A percentile compares a stretch with the other conserved stretches of the same genome.
These are phyloP conservation scores for Phytophthora idaei DNA, from an alignment of 352 stramenopile species.

Conservation along the genomic window DNA sequence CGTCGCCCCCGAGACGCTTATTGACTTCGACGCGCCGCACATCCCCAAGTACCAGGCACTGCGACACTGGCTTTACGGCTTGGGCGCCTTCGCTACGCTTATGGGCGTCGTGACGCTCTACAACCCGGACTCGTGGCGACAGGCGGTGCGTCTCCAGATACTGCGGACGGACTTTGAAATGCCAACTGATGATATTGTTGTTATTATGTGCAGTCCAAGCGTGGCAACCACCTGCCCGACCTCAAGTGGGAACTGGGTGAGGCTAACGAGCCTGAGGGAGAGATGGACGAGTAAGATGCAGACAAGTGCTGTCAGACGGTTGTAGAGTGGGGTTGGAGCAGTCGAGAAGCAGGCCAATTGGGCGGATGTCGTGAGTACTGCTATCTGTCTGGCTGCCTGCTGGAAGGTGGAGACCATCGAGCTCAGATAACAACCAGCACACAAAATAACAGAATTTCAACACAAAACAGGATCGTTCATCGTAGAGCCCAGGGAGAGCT, in stretches of 20 bases:
- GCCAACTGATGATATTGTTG: constrained; percentile 11
- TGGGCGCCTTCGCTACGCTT: constrained; percentile 67
- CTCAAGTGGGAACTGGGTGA: constrained; percentile 85
- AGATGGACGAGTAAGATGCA: constrained; percentile 77
- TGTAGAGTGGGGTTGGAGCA: constrained; percentile 6
- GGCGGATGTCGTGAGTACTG: constrained; percentile 12
- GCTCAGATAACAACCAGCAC: constrained; percentile 31
- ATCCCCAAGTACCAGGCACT: constrained; percentile 80
- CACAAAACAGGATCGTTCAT: neutral
- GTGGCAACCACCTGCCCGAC: constrained; percentile 75
- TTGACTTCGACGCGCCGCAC: constrained; percentile 90
- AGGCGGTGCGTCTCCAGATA: constrained; percentile 61
- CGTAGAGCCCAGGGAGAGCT: too few relatives aligned
- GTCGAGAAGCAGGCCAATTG: neutral
- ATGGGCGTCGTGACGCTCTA: constrained; percentile 84
- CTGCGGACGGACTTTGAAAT: neutral
- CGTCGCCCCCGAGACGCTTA: constrained; percentile 85
- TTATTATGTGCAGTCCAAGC: constrained; percentile 56
- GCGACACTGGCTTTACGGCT: constrained; percentile 60
- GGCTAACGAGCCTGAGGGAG: constrained; percentile 75
- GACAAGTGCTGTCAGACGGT: constrained; percentile 4
- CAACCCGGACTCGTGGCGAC: constrained; percentile 79
- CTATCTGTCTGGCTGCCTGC: constrained; percentile 10
- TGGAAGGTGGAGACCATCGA: constrained; percentile 17
- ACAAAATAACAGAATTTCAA: constrained; percentile 38